Evolutionary conservation across 306 rosid genomes (phyloP).

Genomic region (Glycine tomentella): DNA sequence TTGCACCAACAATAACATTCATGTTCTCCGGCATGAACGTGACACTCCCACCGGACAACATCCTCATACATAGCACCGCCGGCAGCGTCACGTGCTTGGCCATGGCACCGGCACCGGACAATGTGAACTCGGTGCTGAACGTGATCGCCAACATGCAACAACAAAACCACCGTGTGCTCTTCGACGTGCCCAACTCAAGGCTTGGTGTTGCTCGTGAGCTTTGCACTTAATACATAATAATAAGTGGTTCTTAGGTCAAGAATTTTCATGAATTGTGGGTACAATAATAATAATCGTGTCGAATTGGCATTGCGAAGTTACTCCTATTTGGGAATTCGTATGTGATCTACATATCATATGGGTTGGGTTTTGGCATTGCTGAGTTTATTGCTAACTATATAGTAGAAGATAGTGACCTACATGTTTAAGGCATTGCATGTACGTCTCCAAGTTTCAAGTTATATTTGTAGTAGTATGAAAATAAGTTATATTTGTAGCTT

Average conservation of each 20-base stretch:
- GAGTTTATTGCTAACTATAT: conserved; percentile 45
- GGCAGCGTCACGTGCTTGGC: conserved; percentile 80
- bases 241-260: not conserved
- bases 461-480: too few species aligned
- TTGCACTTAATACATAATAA: conserved; percentile 57
- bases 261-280: conserved; percentile 35
- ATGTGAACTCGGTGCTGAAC: conserved; percentile 86
- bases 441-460: conserved; percentile 21
- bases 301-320: conserved; percentile 23
- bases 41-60: conserved; percentile 80
- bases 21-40: conserved; percentile 91
- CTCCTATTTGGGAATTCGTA: not conserved
- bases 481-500: not conserved
- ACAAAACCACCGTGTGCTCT: conserved; percentile 86
- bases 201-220: conserved; percentile 84
- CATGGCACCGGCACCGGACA: conserved; percentile 83
- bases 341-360: too few species aligned
- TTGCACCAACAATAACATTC: conserved; percentile 77
- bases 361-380: conserved; percentile 42
- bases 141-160: conserved; percentile 97
- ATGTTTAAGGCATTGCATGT: conserved; percentile 32
- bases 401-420: conserved; percentile 41
- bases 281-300: conserved; percentile 11
- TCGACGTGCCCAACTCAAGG: conserved; percentile 83
- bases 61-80: conserved; percentile 75